Evolutionary conservation across 768 basidiomycete species (phyloP).

Genomic region (Collybia nuda): DNA sequence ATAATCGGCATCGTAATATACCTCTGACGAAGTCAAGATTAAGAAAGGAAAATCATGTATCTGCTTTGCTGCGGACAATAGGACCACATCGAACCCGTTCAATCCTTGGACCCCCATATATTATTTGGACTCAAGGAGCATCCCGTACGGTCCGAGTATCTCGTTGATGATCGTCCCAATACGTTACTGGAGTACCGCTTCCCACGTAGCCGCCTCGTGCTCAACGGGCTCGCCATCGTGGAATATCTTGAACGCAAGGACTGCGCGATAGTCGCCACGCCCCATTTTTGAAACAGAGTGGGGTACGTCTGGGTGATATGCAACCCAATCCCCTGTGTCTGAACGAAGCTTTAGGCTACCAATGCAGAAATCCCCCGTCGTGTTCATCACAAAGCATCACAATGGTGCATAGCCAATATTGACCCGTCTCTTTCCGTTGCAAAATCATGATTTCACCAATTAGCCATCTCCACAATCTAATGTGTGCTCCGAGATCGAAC

Average conservation of each 20-base stretch:
- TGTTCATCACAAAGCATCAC: too few species aligned
- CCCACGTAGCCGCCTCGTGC: slow-evolving; percentile 3
- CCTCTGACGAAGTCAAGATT: neutral
- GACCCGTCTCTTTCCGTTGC: too few species aligned
- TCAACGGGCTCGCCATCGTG: slow-evolving; percentile 7
- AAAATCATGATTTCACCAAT: too few species aligned
- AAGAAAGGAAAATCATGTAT: slow-evolving; percentile 13
- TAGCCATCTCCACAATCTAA: too few species aligned
- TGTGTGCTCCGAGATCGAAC: too few species aligned
- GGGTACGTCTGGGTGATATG: slow-evolving; percentile 29
- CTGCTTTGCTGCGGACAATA: slow-evolving; percentile 11
- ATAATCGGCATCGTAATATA: neutral
- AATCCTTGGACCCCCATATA: slow-evolving; percentile 19
- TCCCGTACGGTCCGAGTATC: slow-evolving; percentile 18
- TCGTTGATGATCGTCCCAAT: neutral
- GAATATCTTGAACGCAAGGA: slow-evolving; percentile 30
- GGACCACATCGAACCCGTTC: slow-evolving; percentile 20
- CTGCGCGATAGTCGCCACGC: slow-evolving; percentile 20
- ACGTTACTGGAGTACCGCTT: neutral
- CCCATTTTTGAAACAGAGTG: slow-evolving; percentile 16
- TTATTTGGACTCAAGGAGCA: slow-evolving; percentile 25
- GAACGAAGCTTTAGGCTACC: neutral
- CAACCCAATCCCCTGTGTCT: slow-evolving; percentile 18
- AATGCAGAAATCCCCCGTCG: slow-evolving; percentile 3
- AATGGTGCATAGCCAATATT: too few species aligned